These are phyloP conservation scores for Danielozyma ontarioensis DNA, from an alignment of 805 yeast genomes.

Conservation along the genomic window DNA sequence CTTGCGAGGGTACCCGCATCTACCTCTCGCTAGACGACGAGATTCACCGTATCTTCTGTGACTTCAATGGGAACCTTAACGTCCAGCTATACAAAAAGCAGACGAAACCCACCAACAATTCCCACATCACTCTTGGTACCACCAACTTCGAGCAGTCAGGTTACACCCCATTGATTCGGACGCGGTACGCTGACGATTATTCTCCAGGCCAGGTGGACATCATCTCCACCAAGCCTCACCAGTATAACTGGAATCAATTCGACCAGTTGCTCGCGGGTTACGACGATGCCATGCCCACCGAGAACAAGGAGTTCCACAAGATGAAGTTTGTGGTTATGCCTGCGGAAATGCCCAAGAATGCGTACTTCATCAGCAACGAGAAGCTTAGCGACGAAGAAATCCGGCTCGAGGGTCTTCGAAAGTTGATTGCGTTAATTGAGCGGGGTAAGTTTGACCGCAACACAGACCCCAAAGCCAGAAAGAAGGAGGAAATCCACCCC, in stretches of 20 bases:
- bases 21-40: constrained; percentile 78
- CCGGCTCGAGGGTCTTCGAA: constrained; percentile 85
- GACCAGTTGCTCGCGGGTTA: constrained; percentile 93
- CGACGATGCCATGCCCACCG: constrained; percentile 62
- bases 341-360: constrained; percentile 57
- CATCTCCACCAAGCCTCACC: constrained; percentile 45
- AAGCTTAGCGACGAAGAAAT: constrained; percentile 75
- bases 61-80: constrained; percentile 63
- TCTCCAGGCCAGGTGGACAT: constrained; percentile 53
- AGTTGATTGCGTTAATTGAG: constrained; percentile 58
- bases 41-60: constrained; percentile 78
- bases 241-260: constrained; percentile 82
- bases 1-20: constrained; percentile 54
- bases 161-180: constrained; percentile 51
- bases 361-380: constrained; percentile 49
- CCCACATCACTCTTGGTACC: constrained; percentile 5
- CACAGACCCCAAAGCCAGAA: constrained; percentile 17
- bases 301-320: constrained; percentile 50
- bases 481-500: constrained; percentile 51
- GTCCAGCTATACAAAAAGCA: constrained; percentile 65
- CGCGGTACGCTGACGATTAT: constrained; percentile 71
- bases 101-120: constrained; percentile 6
- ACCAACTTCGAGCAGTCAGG: constrained; percentile 2
- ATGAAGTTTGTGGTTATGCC: constrained; percentile 86
- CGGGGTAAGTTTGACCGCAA: constrained; percentile 43